These are phyloP conservation scores for Falciphora oryzae DNA, from an alignment of 2,329 filamentous ascomycete species.

Conservation along the genomic window DNA sequence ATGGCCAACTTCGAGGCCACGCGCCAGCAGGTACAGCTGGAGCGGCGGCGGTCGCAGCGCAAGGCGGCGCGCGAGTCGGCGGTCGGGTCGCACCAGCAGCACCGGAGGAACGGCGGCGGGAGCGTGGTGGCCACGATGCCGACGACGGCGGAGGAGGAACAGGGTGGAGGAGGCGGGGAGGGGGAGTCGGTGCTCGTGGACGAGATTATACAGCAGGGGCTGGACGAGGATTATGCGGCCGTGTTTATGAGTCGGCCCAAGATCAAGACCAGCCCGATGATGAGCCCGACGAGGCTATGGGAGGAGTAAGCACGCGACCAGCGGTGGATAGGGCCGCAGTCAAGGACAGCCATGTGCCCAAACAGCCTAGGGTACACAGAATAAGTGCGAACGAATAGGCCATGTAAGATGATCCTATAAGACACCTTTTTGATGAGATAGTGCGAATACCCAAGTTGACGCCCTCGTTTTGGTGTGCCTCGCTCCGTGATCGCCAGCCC, in stretches of 20 bases:
- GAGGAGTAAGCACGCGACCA: not conserved
- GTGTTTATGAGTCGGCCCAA: constrained; percentile 82
- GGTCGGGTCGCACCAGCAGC: constrained; percentile 14
- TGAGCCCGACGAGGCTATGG: not conserved
- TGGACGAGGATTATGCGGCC: constrained; percentile 67
- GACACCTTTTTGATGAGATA: no score
- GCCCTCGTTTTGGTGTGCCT: no score
- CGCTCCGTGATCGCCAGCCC: no score
- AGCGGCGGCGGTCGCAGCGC: constrained; percentile 45
- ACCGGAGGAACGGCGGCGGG: constrained; percentile 7
- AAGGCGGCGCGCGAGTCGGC: constrained; percentile 30
- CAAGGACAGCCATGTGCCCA: no score
- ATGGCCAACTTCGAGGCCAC: constrained; percentile 59
- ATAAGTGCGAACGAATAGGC: no score
- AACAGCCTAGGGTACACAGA: no score
- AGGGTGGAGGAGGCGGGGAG: not conserved
- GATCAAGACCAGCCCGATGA: constrained; percentile 65
- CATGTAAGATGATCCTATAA: no score
- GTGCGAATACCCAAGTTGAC: no score
- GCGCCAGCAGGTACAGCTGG: constrained; percentile 53
- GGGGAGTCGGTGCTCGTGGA: constrained; percentile 48
- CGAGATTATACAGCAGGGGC: constrained; percentile 55
- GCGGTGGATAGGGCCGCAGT: no score
- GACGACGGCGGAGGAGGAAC: constrained; percentile 1
- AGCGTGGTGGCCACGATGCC: not conserved